These are phyloP conservation scores for Enteropsectra breve DNA, from an alignment of 371 early-diverging fungal genomes.

Conservation along the genomic window DNA sequence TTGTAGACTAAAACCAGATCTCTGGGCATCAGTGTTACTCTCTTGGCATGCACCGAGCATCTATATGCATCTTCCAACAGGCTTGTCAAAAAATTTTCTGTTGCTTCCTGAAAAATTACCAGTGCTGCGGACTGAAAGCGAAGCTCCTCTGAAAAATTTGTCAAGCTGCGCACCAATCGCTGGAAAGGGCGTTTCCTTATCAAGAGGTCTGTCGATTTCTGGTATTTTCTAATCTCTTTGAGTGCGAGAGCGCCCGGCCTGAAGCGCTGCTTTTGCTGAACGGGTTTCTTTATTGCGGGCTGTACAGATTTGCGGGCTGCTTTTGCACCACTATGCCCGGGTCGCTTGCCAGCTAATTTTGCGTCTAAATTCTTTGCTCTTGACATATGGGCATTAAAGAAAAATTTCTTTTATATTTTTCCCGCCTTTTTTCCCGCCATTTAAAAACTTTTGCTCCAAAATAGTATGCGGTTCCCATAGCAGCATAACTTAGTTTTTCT, in stretches of 20 bases:
- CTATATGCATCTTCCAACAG: slow-evolving; percentile 75
- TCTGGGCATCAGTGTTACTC: slow-evolving; percentile 77
- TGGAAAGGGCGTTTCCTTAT: slow-evolving; percentile 71
- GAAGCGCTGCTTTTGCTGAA: slow-evolving; percentile 59
- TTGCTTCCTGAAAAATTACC: slow-evolving; percentile 74
- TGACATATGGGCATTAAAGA: slow-evolving; percentile 47
- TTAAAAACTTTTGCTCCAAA: not conserved
- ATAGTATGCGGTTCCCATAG: not conserved
- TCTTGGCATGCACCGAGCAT: slow-evolving; percentile 83
- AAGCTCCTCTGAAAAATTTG: slow-evolving; percentile 28
- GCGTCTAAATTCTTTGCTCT: slow-evolving; percentile 61
- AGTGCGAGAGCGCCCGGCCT: slow-evolving; percentile 66
- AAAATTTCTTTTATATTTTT: slow-evolving; percentile 31
- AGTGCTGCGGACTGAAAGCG: slow-evolving; percentile 68
- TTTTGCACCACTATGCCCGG: slow-evolving; percentile 57
- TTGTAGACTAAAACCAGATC: slow-evolving; percentile 79
- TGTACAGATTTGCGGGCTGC: slow-evolving; percentile 53
- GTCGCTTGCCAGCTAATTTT: slow-evolving; percentile 60
- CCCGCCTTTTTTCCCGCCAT: slow-evolving; percentile 29
- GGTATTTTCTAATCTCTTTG: slow-evolving; percentile 66
- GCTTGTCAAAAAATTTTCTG: slow-evolving; percentile 73
- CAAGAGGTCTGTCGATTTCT: slow-evolving; percentile 65
- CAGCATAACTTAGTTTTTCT: too few species aligned
- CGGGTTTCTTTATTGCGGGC: slow-evolving; percentile 16
- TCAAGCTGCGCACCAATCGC: slow-evolving; percentile 63